Evolutionary conservation across 768 basidiomycete species (phyloP), one percentile per base, ranked within the genome.

Genomic region (Phaeotremella skinneri): DNA sequence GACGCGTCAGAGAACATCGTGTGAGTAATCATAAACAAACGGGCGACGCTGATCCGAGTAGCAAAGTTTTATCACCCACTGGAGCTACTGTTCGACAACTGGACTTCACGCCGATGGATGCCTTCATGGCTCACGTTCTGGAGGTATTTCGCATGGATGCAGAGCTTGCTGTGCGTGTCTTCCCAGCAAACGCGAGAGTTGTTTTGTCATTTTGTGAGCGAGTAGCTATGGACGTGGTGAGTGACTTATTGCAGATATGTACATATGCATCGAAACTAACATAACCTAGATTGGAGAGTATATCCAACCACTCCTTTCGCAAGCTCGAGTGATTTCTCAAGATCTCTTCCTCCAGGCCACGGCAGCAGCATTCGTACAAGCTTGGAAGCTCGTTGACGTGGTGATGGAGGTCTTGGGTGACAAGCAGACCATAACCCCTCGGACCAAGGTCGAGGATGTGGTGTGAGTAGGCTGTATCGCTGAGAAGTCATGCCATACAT

Each of bases 71-170:
- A n/a, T 61, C 66, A 3, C 58, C 67, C 7, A 60, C 59, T 1
- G 77, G 76, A 9, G 67, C 55, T 0, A 42, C 58, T 16, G 72
- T 72, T n/a, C 79, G 81, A 31, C 79, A 80, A 39, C 82, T 98
- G 31, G 85, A 90, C 72, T 97, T 99, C 72, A 87, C 86, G 25
- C 84, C 94, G 1, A 98, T 99, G 96, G 91, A 94, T 73, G 82
- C 80, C 21, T 98, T 93, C 78, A 91, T 98, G 80, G 79, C 79
- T 1, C 81, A 82, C 42, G 80, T 92, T 11, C 72, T 93, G 4
- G 73, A 78, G 6, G 81, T 87, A 3, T 81, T 97, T 20, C 72
- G 78, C 2, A 84, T 87, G 39, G 87, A 97, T 62, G 93, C 92
- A 0, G 80, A 85, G 0, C 81, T 87, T 31, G 92, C 91, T 11